These are phyloP conservation scores for Artemisia argyi DNA, from an alignment of 129 eudicot genomes.

Conservation along the genomic window DNA sequence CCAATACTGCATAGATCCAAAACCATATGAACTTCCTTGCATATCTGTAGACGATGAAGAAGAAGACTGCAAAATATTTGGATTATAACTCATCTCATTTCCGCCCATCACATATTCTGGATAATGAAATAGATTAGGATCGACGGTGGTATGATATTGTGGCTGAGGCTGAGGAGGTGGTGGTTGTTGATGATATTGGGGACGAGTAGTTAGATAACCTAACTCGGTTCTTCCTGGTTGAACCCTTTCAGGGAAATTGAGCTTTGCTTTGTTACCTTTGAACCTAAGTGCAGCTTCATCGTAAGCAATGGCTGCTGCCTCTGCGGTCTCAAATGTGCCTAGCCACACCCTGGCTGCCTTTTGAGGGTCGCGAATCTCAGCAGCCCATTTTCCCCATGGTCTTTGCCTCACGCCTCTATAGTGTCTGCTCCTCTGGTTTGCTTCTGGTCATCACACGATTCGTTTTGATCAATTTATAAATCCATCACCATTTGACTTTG, in stretches of 20 bases:
- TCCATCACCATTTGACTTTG: background rate
- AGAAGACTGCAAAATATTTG: conserved; percentile 34
- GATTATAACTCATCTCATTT: conserved; percentile 27
- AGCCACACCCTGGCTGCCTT: conserved; percentile 92
- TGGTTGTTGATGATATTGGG: conserved; percentile 12
- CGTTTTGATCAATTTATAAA: background rate
- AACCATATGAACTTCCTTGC: conserved; percentile 31
- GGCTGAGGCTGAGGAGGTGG: conserved; percentile 28
- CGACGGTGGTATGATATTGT: conserved; percentile 19
- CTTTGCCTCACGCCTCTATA: conserved; percentile 91
- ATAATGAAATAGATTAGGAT: conserved; percentile 22
- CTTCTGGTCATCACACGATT: conserved; percentile 11
- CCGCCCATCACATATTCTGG: conserved; percentile 20
- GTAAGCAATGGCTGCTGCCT: conserved; percentile 87
- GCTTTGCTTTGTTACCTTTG: conserved; percentile 92
- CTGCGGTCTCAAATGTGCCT: conserved; percentile 84
- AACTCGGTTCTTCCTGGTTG: conserved; percentile 46
- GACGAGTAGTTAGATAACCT: conserved; percentile 30
- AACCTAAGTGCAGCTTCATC: conserved; percentile 86
- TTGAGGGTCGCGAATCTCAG: conserved; percentile 80
- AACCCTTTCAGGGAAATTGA: conserved; percentile 88
- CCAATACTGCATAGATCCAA: conserved; percentile 37
- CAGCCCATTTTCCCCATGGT: conserved; percentile 98
- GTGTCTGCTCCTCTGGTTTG: conserved; percentile 44
- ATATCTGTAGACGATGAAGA: conserved; percentile 28